Evolutionary conservation across 202 grass and related monocot species (phyloP).

Genomic region (Zoysia matrella): DNA sequence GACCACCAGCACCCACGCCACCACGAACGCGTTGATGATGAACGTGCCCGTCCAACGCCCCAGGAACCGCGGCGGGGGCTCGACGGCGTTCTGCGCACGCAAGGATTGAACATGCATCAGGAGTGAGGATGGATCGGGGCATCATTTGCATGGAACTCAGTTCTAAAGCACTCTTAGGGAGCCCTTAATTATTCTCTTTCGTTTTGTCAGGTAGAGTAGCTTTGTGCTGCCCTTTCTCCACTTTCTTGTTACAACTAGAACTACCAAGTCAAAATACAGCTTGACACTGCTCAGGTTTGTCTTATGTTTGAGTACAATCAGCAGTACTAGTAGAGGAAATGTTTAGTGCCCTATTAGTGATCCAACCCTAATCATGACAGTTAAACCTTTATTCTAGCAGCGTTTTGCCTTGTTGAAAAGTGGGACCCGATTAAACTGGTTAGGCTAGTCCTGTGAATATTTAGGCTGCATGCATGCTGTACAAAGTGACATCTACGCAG

Average conservation of each 20-base stretch:
- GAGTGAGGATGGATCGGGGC: background rate
- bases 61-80: conserved; percentile 73
- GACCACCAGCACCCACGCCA: too few species aligned
- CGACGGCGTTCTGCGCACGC: conserved; percentile 73
- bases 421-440: background rate
- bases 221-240: conserved; percentile 1
- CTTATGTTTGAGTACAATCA: background rate
- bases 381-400: background rate
- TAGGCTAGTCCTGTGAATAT: conserved; percentile 6
- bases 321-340: background rate
- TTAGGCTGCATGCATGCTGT: background rate
- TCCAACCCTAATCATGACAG: conserved; percentile 34
- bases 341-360: conserved; percentile 24
- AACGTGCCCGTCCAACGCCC: conserved; percentile 85
- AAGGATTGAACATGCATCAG: background rate
- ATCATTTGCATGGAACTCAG: conserved; percentile 31
- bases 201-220: conserved; percentile 1
- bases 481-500: conserved; percentile 34
- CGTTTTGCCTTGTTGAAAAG: background rate
- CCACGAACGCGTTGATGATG: conserved; percentile 80
- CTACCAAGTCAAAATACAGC: conserved; percentile 1
- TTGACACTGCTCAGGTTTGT: conserved; percentile 35
- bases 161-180: conserved; percentile 15
- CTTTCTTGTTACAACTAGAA: background rate
- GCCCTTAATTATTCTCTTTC: conserved; percentile 4